Conservation (phyloP, 768 basidiomycete species). For the Russula griseocarnosa region DNA sequence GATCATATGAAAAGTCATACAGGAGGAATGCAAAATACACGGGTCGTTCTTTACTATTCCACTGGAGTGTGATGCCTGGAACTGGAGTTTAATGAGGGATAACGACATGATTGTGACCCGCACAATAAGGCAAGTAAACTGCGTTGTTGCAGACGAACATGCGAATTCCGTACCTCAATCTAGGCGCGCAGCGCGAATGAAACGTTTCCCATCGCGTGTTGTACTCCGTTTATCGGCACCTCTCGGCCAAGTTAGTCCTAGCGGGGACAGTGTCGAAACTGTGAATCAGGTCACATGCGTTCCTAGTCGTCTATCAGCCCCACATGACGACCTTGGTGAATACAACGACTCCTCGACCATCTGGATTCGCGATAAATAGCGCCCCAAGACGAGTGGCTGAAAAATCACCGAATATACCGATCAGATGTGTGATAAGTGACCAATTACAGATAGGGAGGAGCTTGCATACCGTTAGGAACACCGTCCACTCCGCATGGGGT, state of each 20-base stretch:
- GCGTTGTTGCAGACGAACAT: neutral
- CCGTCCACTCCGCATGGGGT: constrained; percentile 28
- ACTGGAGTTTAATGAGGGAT: constrained; percentile 13
- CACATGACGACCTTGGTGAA: constrained; percentile 30
- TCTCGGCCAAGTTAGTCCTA: constrained; percentile 2
- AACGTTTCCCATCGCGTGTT: constrained; percentile 7
- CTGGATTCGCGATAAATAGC: constrained; percentile 27
- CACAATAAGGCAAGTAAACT: constrained; percentile 14
- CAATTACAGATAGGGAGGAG: neutral
- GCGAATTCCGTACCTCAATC: constrained; percentile 19
- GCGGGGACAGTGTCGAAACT: neutral
- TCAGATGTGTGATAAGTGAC: constrained; percentile 5
- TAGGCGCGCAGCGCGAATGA: constrained; percentile 19
- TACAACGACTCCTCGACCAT: constrained; percentile 24
- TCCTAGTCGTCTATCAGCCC: constrained; percentile 17
- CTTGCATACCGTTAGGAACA: constrained; percentile 23
- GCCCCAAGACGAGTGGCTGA: constrained; percentile 27
- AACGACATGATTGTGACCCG: neutral
- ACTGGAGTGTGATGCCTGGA: constrained; percentile 5
- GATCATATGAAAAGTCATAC: constrained; percentile 11
- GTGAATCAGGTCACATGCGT: neutral
- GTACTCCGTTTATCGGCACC: constrained; percentile 4
- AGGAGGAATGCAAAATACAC: constrained; percentile 4
- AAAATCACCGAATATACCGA: neutral
- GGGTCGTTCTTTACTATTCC: neutral